phyloP scores from a whole-genome alignment of 345 rosid genomes.

The Passiflora organensis region DNA sequence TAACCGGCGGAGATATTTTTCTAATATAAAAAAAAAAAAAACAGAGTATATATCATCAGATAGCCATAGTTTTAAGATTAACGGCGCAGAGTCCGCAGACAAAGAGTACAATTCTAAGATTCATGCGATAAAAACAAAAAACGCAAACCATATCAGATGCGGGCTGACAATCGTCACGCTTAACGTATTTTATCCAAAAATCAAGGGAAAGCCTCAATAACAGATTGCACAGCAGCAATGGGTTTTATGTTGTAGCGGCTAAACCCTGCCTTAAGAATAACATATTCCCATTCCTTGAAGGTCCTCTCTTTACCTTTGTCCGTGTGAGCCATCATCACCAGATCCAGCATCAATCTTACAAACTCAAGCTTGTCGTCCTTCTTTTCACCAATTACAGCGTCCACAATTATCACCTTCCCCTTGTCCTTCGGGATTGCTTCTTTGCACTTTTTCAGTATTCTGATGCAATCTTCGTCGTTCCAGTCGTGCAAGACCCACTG shows the following conservation, averaged over 20 bases:
- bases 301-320: slow-evolving; percentile 61
- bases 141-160: no score
- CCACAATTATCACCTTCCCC: slow-evolving; percentile 63
- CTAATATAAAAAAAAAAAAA: no score
- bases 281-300: slow-evolving; percentile 51
- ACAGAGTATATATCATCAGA: no score
- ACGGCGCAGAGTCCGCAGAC: no score
- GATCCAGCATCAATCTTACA: slow-evolving; percentile 53
- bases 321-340: slow-evolving; percentile 76
- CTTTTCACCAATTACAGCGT: slow-evolving; percentile 38
- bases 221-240: slow-evolving; percentile 34
- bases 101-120: no score
- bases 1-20: no score
- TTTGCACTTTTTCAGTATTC: slow-evolving; percentile 54
- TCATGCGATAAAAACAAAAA: no score
- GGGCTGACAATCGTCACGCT: no score
- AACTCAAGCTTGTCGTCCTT: slow-evolving; percentile 29
- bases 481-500: slow-evolving; percentile 70
- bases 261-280: slow-evolving; percentile 57
- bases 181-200: no score
- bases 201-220: slow-evolving; percentile 52
- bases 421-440: slow-evolving; percentile 45
- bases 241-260: slow-evolving; percentile 31
- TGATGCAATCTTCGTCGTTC: slow-evolving; percentile 64
- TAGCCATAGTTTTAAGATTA: no score